Evolutionary conservation across 345 rosid species (phyloP), one percentile per base, ranked within the genome.

Genomic region (Pugionium cornutum): DNA sequence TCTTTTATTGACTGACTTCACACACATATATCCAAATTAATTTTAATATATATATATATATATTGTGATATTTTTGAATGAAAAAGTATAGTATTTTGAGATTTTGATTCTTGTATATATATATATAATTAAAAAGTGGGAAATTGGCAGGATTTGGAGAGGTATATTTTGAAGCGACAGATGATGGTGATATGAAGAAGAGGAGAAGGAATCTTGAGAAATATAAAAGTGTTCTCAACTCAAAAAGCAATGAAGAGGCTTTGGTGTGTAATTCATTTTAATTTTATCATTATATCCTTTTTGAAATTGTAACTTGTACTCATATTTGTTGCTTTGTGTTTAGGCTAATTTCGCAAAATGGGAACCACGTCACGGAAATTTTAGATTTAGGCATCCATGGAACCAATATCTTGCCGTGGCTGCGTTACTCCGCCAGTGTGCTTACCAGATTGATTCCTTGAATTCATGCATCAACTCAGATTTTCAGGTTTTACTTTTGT

Each of bases 311-410:
- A 57, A 63, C 18, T 11, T 49, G 44, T 41, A 53, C 30, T 34
- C 9, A 46, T 62, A 10, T 53, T 58, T 59, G 43, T 52, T 52
- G 0, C 25, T 2, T 3, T 54, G 43, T 39, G 9, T 6, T 53
- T 56, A 92, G 98, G 86, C 80, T 50, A 83, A 79, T 76, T 89
- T 90, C 60, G 97, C 97, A 4, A 86, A 76, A 81, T 94, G 99
- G 99, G 99, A 94, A 76, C 99, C 96, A 4, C 84, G 92, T 82
- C 97, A 94, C 45, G 91, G 97, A 2, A 79, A 78, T 40, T 94
- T 88, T 63, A 90, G 97, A 34, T 75, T 85, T 18, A 79, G 77
- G 55, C 82, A 90, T 53, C 96, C 97, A 8, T 94, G 96, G 99
- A 56, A 67, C 31, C 85, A 84, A 57, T 94, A 88, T 66, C 75